Conservation (phyloP, 2,329 filamentous ascomycete genomes). For the Dactylellina haptotyla region DNA sequence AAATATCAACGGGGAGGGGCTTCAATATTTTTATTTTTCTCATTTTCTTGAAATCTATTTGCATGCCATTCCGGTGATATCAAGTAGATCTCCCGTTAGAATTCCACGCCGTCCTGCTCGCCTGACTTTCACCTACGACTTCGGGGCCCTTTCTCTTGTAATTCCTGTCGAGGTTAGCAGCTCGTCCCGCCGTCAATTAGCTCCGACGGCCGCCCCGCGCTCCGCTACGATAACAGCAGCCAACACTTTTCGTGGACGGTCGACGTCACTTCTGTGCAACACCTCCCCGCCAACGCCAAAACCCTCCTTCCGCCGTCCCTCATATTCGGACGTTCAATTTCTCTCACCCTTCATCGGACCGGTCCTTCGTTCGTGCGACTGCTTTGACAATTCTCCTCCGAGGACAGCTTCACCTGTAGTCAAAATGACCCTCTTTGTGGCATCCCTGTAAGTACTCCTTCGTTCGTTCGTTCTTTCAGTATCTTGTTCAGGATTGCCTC, state of each 20-base stretch:
- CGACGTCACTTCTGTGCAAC: slow-evolving; percentile 50
- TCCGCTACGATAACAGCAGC: too few species aligned
- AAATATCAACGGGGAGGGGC: not conserved
- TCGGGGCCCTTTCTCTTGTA: too few species aligned
- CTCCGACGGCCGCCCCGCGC: too few species aligned
- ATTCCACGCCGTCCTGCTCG: too few species aligned
- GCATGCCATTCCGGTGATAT: not conserved
- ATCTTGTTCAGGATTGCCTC: too few species aligned
- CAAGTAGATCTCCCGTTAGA: slow-evolving; percentile 23
- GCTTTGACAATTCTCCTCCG: too few species aligned
- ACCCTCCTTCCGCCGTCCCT: not conserved
- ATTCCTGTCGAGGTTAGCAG: too few species aligned
- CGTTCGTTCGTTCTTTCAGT: slow-evolving; percentile 22
- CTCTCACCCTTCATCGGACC: too few species aligned
- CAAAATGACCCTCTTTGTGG: slow-evolving; percentile 67
- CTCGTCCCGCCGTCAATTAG: not conserved
- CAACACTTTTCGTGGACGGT: slow-evolving; percentile 5
- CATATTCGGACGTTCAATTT: not conserved
- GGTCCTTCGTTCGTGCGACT: too few species aligned
- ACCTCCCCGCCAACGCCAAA: slow-evolving; percentile 13
- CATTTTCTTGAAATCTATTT: not conserved
- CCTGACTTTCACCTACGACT: too few species aligned
- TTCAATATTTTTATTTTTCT: not conserved
- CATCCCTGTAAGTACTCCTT: slow-evolving; percentile 64
- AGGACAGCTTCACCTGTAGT: not conserved